These are phyloP conservation scores for Corynascus novoguineensis DNA, from an alignment of 495 filamentous ascomycete genomes.

Conservation along the genomic window DNA sequence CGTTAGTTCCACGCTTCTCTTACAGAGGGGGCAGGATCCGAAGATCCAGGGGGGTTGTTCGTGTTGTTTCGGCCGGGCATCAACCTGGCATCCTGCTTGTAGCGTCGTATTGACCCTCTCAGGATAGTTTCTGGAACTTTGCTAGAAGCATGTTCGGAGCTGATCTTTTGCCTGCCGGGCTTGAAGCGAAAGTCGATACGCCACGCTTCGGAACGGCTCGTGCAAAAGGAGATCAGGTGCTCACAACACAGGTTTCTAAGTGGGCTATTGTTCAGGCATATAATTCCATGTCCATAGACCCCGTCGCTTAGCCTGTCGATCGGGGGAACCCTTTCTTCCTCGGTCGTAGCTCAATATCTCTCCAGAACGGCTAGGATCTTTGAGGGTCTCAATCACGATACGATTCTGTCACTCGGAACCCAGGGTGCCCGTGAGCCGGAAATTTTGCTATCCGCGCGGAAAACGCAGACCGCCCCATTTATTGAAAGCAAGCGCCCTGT, in stretches of 20 bases:
- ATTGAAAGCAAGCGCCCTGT: background rate
- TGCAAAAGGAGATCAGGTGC: too few relatives aligned
- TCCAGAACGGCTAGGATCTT: background rate
- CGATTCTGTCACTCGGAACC: background rate
- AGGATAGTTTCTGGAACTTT: constrained; percentile 30
- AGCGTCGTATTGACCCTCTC: constrained; percentile 13
- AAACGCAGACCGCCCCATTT: background rate
- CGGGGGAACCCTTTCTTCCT: constrained; percentile 8
- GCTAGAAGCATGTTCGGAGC: constrained; percentile 33
- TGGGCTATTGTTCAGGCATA: too few relatives aligned
- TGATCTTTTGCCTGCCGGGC: constrained; percentile 23
- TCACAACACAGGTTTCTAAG: too few relatives aligned
- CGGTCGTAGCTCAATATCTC: constrained; percentile 3
- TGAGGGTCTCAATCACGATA: background rate
- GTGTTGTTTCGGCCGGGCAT: background rate
- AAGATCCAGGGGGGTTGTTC: constrained; percentile 11
- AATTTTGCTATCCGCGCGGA: constrained; percentile 12
- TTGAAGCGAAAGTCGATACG: constrained; percentile 36
- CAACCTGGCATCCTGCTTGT: background rate
- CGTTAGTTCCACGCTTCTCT: constrained; percentile 12
- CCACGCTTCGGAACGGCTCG: constrained; percentile 23
- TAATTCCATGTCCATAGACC: constrained; percentile 4
- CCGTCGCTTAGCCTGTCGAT: constrained; percentile 19
- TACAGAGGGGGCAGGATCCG: constrained; percentile 20
- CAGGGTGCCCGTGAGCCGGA: constrained; percentile 1